Evolutionary conservation across 176 grass and related monocot genomes (phyloP).

Genomic region (Musa schizocarpa): DNA sequence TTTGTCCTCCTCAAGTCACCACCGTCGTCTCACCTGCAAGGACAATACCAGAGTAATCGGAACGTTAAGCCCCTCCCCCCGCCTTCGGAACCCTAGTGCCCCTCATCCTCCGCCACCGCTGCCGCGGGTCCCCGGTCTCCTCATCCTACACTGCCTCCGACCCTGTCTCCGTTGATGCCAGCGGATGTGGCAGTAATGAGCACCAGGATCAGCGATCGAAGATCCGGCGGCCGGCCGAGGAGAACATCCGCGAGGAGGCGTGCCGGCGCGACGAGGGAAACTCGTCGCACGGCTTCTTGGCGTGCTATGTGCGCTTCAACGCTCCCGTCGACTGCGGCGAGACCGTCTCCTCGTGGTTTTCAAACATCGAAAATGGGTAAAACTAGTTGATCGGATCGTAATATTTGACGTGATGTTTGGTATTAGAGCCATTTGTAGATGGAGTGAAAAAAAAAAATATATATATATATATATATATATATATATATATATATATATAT

Average conservation of each 20-base stretch:
- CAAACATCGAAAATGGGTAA: no score
- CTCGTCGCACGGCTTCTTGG: constrained; percentile 36
- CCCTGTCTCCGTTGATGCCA: neutral
- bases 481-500: no score
- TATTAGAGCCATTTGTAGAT: no score
- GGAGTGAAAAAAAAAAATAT: no score
- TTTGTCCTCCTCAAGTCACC: neutral
- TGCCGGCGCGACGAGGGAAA: constrained; percentile 37
- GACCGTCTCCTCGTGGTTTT: constrained; percentile 79
- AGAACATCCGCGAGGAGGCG: constrained; percentile 95
- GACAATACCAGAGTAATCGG: neutral
- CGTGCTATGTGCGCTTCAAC: constrained; percentile 39
- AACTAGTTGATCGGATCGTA: no score
- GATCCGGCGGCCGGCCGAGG: constrained; percentile 55
- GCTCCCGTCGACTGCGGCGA: constrained; percentile 40
- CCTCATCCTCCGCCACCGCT: constrained; percentile 5
- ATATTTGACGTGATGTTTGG: no score
- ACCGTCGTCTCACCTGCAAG: neutral
- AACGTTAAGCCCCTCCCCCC: neutral
- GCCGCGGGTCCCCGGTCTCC: neutral
- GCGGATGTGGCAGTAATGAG: neutral
- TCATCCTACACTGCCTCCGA: neutral
- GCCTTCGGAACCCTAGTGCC: neutral
- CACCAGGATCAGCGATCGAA: constrained; percentile 12
- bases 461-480: no score